A percentile compares a stretch with the other conserved stretches of the same genome.
These are phyloP conservation scores for Bruguiera hainesii DNA, from an alignment of 441 rosid species.

Conservation along the genomic window DNA sequence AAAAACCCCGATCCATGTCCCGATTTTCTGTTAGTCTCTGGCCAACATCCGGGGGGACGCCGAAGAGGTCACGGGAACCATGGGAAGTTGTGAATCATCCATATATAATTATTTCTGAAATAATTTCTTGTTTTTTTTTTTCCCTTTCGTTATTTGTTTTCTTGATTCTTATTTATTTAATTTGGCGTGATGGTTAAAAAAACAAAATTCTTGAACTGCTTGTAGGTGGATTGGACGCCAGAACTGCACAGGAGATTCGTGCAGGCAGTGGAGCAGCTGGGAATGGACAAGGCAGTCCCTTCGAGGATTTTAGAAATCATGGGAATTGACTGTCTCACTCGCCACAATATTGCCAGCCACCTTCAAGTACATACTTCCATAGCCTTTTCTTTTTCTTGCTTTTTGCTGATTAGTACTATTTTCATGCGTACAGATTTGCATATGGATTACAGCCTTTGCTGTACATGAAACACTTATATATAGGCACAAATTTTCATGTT, in stretches of 20 bases:
- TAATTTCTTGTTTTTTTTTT: too few species aligned
- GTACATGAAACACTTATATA: too few species aligned
- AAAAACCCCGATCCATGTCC: too few species aligned
- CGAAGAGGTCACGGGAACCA: constrained; percentile 20
- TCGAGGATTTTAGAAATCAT: constrained; percentile 85
- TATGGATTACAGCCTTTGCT: neutral
- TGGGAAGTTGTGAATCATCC: constrained; percentile 9
- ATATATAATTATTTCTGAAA: neutral
- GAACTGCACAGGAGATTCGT: constrained; percentile 89
- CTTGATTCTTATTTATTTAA: neutral
- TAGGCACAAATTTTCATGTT: too few species aligned
- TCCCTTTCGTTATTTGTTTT: neutral
- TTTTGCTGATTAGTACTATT: neutral
- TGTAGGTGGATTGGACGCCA: constrained; percentile 96
- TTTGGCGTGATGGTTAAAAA: neutral
- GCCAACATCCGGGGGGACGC: too few species aligned
- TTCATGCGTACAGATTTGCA: neutral
- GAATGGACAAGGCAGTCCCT: constrained; percentile 95
- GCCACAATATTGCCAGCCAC: constrained; percentile 94
- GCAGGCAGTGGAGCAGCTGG: constrained; percentile 90
- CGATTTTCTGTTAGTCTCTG: too few species aligned
- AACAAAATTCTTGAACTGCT: constrained; percentile 20
- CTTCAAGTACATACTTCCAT: constrained; percentile 61
- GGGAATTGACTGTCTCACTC: constrained; percentile 86
- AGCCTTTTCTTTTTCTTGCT: neutral